A percentile compares a stretch with the other conserved stretches of the same genome.
These are phyloP conservation scores for Gelatoporia subvermispora DNA, from an alignment of 768 basidiomycete species.

Conservation along the genomic window DNA sequence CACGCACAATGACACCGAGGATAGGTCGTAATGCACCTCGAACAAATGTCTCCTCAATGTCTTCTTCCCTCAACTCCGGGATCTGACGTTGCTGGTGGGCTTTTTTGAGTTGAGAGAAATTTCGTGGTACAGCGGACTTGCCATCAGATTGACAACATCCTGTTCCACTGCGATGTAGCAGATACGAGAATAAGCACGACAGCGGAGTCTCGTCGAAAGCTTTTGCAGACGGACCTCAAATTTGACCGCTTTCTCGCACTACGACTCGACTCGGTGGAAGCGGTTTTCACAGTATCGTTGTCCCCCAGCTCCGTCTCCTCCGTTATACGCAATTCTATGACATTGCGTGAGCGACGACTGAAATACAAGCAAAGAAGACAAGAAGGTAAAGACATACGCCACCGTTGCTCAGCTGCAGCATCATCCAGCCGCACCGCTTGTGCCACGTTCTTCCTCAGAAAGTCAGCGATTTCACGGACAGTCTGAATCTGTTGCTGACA, in stretches of 20 bases:
- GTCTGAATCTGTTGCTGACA: slow-evolving; percentile 54
- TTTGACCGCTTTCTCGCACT: slow-evolving; percentile 36
- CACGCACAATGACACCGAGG: neutral
- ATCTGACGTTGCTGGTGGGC: slow-evolving; percentile 58
- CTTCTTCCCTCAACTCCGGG: slow-evolving; percentile 70
- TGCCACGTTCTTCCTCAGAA: slow-evolving; percentile 79
- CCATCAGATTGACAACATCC: slow-evolving; percentile 24
- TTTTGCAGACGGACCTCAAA: slow-evolving; percentile 9
- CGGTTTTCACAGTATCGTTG: slow-evolving; percentile 72
- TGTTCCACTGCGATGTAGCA: slow-evolving; percentile 12
- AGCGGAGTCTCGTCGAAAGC: too few relatives aligned
- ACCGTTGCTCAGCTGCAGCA: slow-evolving; percentile 40
- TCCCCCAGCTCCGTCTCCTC: slow-evolving; percentile 83
- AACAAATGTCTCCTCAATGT: slow-evolving; percentile 85
- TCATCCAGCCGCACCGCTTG: slow-evolving; percentile 58
- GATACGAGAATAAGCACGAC: neutral
- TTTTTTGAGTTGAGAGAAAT: slow-evolving; percentile 69
- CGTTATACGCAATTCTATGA: slow-evolving; percentile 66
- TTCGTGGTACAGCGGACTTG: slow-evolving; percentile 28
- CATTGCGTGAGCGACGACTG: neutral
- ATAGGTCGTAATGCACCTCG: slow-evolving; percentile 45
- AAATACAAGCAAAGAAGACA: neutral
- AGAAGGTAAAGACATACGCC: slow-evolving; percentile 42
- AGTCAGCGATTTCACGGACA: slow-evolving; percentile 66
- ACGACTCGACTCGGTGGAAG: slow-evolving; percentile 45